A percentile compares a stretch with the other conserved stretches of the same genome.
phyloP scores from a whole-genome alignment of 768 basidiomycete genomes.

The Krasilnikovozyma curviuscula region DNA sequence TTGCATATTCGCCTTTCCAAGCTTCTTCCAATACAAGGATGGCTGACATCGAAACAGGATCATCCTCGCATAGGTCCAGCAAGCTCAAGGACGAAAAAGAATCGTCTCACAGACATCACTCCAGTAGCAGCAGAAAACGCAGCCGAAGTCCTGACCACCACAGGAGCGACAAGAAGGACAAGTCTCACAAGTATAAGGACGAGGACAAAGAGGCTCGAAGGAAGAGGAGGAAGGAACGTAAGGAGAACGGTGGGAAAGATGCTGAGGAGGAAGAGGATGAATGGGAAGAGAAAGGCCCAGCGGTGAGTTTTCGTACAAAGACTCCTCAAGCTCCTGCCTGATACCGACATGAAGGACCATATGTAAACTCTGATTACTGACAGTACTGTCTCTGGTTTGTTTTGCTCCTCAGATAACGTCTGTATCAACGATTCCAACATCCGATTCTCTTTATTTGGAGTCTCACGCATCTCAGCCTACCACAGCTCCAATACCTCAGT shows the following conservation, averaged over 20 bases:
- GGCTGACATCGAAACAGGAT: too few species aligned
- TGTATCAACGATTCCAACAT: constrained; percentile 41
- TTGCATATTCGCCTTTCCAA: too few species aligned
- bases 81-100: too few species aligned
- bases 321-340: neutral
- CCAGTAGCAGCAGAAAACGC: too few species aligned
- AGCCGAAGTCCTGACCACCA: too few species aligned
- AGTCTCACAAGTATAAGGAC: constrained; percentile 23
- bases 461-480: constrained; percentile 39
- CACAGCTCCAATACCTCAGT: constrained; percentile 34
- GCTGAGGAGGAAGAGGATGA: constrained; percentile 53
- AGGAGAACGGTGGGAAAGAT: constrained; percentile 35
- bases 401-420: constrained; percentile 36
- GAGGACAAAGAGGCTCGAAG: constrained; percentile 18
- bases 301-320: constrained; percentile 40
- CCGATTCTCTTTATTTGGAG: constrained; percentile 47
- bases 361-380: neutral
- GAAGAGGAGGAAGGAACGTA: constrained; percentile 22
- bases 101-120: too few species aligned
- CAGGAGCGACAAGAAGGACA: too few species aligned
- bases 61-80: too few species aligned
- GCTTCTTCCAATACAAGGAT: too few species aligned
- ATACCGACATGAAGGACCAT: neutral
- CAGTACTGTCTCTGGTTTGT: constrained; percentile 2
- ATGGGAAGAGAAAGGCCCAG: constrained; percentile 78